A percentile compares a stretch with the other conserved stretches of the same genome.
These are phyloP conservation scores for Sporisorium reilianum DNA, from an alignment of 1,284 basidiomycete genomes.

Conservation along the genomic window DNA sequence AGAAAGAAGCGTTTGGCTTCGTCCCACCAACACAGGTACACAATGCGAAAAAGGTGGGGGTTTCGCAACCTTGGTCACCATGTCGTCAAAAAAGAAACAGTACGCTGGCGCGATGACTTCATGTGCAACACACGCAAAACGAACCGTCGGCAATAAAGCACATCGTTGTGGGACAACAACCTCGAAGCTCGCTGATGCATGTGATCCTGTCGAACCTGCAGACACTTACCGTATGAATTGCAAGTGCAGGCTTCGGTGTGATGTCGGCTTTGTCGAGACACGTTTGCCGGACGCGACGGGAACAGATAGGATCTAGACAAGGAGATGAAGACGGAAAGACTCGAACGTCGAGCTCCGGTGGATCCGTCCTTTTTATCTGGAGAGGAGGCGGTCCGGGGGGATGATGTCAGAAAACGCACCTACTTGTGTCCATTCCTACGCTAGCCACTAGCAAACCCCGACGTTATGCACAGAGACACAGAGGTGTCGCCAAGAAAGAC, in stretches of 20 bases:
- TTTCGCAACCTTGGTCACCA: not conserved
- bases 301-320: not conserved
- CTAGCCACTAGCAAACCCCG: too few relatives aligned
- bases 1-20: not conserved
- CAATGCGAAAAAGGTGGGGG: too few relatives aligned
- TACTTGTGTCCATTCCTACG: not conserved
- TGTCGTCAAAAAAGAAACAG: not conserved
- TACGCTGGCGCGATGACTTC: not conserved
- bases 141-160: not conserved
- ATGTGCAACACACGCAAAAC: not conserved
- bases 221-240: not conserved
- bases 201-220: not conserved
- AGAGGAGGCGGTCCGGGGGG: not conserved
- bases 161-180: not conserved
- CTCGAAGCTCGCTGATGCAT: constrained; percentile 1
- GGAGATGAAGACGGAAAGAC: not conserved
- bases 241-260: not conserved
- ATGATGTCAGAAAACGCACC: constrained; percentile 1
- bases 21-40: constrained; percentile 3
- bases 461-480: too few relatives aligned
- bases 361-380: constrained; percentile 11
- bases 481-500: too few relatives aligned
- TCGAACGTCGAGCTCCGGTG: constrained; percentile 12
- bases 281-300: not conserved
- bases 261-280: constrained; percentile 5